Conservation (phyloP, 345 rosid species). For the Gossypium anomalum region DNA sequence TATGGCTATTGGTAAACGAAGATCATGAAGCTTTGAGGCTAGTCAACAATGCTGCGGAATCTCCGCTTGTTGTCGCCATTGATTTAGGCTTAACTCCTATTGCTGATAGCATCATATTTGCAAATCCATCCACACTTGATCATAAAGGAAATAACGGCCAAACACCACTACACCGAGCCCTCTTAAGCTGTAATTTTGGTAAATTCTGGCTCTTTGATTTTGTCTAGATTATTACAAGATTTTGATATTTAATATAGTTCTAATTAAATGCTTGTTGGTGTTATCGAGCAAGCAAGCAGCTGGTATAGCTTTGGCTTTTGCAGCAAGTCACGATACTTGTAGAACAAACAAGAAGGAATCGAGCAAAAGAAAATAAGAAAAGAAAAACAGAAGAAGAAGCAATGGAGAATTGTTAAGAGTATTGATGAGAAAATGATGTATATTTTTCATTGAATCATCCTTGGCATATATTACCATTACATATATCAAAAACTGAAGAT, state of each 20-base stretch:
- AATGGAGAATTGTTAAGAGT: too few species aligned
- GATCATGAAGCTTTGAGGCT: constrained; percentile 5
- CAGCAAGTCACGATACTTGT: too few species aligned
- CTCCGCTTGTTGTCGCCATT: constrained; percentile 10
- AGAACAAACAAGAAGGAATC: too few species aligned
- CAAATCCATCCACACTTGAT: neutral
- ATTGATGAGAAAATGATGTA: too few species aligned
- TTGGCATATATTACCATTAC: too few species aligned
- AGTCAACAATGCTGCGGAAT: neutral
- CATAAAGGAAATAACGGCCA: neutral
- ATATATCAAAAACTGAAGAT: too few species aligned
- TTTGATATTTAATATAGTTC: neutral
- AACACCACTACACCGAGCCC: constrained; percentile 3
- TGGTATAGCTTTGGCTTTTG: too few species aligned
- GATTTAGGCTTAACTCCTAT: neutral
- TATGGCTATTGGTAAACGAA: neutral
- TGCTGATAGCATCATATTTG: neutral
- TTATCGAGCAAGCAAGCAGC: too few species aligned
- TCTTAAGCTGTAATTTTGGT: neutral
- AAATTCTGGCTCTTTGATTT: neutral
- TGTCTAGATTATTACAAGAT: neutral
- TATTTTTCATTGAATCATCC: too few species aligned
- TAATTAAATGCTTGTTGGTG: neutral
- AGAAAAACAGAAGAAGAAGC: too few species aligned
- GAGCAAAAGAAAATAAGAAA: too few species aligned